Evolutionary conservation across 2,329 filamentous ascomycete species (phyloP), one percentile per base, ranked within the genome.

Genomic region (Fusarium camptoceras): DNA sequence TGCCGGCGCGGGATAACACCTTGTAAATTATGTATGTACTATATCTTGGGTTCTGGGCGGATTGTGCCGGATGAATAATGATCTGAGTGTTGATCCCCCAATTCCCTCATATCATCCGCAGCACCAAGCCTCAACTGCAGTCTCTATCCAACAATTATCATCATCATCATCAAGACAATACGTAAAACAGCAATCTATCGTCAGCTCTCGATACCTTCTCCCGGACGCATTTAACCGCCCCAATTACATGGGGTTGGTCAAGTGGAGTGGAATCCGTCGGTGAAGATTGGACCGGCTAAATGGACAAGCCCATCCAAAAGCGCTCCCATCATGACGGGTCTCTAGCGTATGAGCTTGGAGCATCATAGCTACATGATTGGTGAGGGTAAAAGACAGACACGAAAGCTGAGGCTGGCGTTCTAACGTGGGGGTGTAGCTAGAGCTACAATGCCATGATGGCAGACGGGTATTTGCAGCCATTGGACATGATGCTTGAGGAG

Each of bases 251-350:
- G 14, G 30, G 30, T 31, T 8, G 8, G 30, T 7, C 8, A 31
- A 31, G 30, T 31, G 30, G 30, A 31, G 30, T 31, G 30, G 7
- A 8, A 31, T 31, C 30, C 14, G 30, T 31, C 30, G 14, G 30
- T 31, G 30, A 16, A 31, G 30, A 31, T 31, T 31, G 30, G 30
- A 31, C 48, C 41, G 49, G 49, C 49, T 53, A 53, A 53, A 53
- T 28, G 14, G 31, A 28, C 15, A 16, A 31, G 30, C 5, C 41
- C 31, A 57, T 39, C 28, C 30, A 42, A 41, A 71, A 71, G 68
- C 68, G 68, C 68, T 68, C 68, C 68, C 68, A 53, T 71, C 68
- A 71, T 71, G 68, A 70, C 48, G 30, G 31, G 54, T 50, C 34
- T 58, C 61, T 63, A 55, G 51, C 30, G 44, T 51, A 28, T 55